A percentile compares a stretch with the other conserved stretches of the same genome.
phyloP scores from a whole-genome alignment of 148 eudicot species.

The Heliosperma pusillum region DNA sequence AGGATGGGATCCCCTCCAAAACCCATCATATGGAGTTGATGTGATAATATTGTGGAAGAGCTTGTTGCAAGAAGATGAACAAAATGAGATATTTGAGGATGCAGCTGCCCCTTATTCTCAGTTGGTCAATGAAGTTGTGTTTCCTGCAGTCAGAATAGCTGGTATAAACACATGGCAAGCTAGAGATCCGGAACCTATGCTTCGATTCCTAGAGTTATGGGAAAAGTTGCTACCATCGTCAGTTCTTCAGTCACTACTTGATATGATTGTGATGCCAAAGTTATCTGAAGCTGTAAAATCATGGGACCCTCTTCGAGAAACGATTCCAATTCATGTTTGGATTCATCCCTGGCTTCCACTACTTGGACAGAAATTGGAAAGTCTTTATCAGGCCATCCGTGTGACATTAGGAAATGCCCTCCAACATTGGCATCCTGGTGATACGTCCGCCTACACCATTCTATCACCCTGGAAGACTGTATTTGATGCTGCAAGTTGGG shows the following conservation, averaged over 20 bases:
- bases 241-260: conserved; percentile 58
- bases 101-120: conserved; percentile 57
- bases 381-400: conserved; percentile 57
- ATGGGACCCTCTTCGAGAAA: conserved; percentile 86
- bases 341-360: conserved; percentile 91
- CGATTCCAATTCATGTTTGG: conserved; percentile 85
- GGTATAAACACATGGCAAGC: conserved; percentile 89
- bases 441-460: conserved; percentile 58
- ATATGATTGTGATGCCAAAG: conserved; percentile 71
- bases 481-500: conserved; percentile 84
- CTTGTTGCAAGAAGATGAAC: conserved; percentile 65
- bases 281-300: conserved; percentile 67
- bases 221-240: conserved; percentile 67
- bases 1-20: conserved; percentile 86
- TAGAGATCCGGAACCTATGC: conserved; percentile 90
- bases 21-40: conserved; percentile 63
- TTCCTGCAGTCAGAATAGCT: conserved; percentile 84
- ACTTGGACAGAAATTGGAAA: conserved; percentile 67
- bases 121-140: conserved; percentile 76
- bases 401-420: conserved; percentile 61
- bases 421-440: conserved; percentile 91
- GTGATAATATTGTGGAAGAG: conserved; percentile 58
- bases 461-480: conserved; percentile 83
- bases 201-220: conserved; percentile 70
- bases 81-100: conserved; percentile 40